Evolutionary conservation across 106 monocot species (phyloP).

Genomic region (Dendrobium chrysotoxum): DNA sequence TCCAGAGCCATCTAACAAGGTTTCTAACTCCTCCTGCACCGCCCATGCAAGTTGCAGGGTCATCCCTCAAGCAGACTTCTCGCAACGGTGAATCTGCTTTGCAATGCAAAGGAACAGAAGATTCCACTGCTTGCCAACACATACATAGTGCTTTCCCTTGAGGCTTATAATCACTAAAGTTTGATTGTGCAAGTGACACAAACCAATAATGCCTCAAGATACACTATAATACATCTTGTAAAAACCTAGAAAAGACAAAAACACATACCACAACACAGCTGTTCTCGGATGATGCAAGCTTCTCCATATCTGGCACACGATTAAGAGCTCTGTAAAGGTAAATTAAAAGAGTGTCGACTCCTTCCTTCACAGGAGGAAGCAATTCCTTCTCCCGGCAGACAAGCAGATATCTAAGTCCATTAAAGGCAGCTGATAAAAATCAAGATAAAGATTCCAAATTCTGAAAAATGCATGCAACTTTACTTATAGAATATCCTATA

Average conservation of each 20-base stretch:
- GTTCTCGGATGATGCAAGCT: constrained; percentile 85
- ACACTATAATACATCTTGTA: neutral
- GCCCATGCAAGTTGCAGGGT: constrained; percentile 57
- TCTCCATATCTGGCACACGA: constrained; percentile 85
- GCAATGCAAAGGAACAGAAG: constrained; percentile 34
- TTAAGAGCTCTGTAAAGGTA: constrained; percentile 95
- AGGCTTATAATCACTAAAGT: constrained; percentile 18
- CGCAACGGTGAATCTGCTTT: constrained; percentile 31
- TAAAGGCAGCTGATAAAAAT: neutral
- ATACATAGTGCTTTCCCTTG: constrained; percentile 24
- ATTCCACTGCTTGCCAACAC: constrained; percentile 32
- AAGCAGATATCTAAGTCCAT: constrained; percentile 56
- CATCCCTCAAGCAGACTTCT: constrained; percentile 51
- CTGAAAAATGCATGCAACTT: neutral
- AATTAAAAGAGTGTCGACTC: constrained; percentile 96
- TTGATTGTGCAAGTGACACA: constrained; percentile 15
- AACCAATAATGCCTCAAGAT: constrained; percentile 21
- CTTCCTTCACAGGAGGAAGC: constrained; percentile 51
- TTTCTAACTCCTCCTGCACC: constrained; percentile 97
- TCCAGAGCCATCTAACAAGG: constrained; percentile 82
- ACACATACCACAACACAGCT: constrained; percentile 84
- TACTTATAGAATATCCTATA: neutral
- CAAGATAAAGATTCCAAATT: neutral
- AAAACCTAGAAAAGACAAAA: constrained; percentile 7
- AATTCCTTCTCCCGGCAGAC: constrained; percentile 60